These are phyloP conservation scores for Colletotrichum filicis DNA, from an alignment of 2,329 filamentous ascomycete genomes.

Conservation along the genomic window DNA sequence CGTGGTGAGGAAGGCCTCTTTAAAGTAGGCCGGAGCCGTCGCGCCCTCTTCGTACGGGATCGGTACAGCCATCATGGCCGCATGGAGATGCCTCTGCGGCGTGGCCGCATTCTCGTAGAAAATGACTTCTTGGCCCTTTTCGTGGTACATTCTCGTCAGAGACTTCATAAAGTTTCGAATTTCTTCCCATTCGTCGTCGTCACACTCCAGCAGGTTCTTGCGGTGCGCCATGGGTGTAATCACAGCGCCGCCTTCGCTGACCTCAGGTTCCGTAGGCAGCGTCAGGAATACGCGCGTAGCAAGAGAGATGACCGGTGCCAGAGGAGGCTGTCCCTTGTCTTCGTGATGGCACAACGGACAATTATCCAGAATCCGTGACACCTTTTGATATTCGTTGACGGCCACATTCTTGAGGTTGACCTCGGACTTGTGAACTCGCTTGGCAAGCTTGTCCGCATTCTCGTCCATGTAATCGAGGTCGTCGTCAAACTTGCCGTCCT, in stretches of 20 bases:
- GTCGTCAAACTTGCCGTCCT: conserved; percentile 90
- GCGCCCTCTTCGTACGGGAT: conserved; percentile 93
- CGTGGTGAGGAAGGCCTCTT: conserved; percentile 86
- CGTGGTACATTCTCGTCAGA: conserved; percentile 92
- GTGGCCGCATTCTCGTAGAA: conserved; percentile 98
- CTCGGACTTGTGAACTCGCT: conserved; percentile 87
- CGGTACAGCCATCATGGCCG: conserved; percentile 86
- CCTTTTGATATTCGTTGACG: conserved; percentile 88
- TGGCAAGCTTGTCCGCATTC: conserved; percentile 90
- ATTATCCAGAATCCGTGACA: conserved; percentile 85
- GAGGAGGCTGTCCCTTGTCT: conserved; percentile 76
- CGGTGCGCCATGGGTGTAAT: conserved; percentile 91
- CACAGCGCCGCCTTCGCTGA: conserved; percentile 84
- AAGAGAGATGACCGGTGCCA: conserved; percentile 87
- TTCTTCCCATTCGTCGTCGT: conserved; percentile 99
- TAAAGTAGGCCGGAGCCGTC: conserved; percentile 93
- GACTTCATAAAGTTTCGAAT: conserved; percentile 99
- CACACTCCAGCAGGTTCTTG: conserved; percentile 93
- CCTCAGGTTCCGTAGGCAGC: conserved; percentile 87
- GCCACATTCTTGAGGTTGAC: conserved; percentile 88
- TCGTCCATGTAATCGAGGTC: conserved; percentile 98
- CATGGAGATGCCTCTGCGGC: conserved; percentile 82
- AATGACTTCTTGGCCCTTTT: conserved; percentile 89
- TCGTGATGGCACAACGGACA: conserved; percentile 96
- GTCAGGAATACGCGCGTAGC: conserved; percentile 90